Evolutionary conservation across 2,329 filamentous ascomycete genomes (phyloP).

Genomic region (Fusarium foetens): DNA sequence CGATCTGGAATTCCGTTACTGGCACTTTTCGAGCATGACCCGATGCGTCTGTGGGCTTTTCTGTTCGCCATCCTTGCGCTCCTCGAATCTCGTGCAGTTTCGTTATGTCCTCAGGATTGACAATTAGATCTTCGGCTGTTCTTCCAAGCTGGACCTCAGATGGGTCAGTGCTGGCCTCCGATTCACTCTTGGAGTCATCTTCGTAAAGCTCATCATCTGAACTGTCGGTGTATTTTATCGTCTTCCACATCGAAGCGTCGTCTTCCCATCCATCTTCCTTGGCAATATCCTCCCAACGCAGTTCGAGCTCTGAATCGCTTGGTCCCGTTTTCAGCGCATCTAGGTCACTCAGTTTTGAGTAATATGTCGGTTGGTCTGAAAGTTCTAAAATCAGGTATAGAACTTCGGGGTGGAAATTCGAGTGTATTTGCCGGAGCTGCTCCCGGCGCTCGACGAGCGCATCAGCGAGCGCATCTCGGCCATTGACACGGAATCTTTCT

Average conservation of each 20-base stretch:
- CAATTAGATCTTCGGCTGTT: slow-evolving; percentile 49
- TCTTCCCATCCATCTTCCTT: slow-evolving; percentile 77
- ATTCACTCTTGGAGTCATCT: slow-evolving; percentile 53
- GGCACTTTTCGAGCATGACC: slow-evolving; percentile 53
- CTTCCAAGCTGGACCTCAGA: slow-evolving; percentile 40
- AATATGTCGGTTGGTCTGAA: slow-evolving; percentile 80
- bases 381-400: slow-evolving; percentile 82
- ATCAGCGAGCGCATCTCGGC: slow-evolving; percentile 82
- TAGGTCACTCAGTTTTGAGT: slow-evolving; percentile 73
- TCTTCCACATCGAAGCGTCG: slow-evolving; percentile 75
- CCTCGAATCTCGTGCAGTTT: slow-evolving; percentile 46
- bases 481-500: slow-evolving; percentile 85
- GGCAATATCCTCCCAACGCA: slow-evolving; percentile 85
- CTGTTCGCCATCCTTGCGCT: slow-evolving; percentile 51
- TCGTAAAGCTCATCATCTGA: slow-evolving; percentile 63
- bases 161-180: slow-evolving; percentile 46
- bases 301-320: slow-evolving; percentile 53
- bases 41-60: slow-evolving; percentile 48
- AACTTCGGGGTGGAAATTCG: slow-evolving; percentile 81
- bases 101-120: slow-evolving; percentile 48
- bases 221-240: slow-evolving; percentile 73
- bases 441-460: slow-evolving; percentile 69
- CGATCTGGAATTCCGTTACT: slow-evolving; percentile 76
- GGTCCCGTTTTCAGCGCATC: slow-evolving; percentile 59
- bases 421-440: slow-evolving; percentile 63